Evolutionary conservation across 169 alveolate genomes (phyloP), one percentile per base, ranked within the genome.

Genomic region (Cryptosporidium tyzzeri): DNA sequence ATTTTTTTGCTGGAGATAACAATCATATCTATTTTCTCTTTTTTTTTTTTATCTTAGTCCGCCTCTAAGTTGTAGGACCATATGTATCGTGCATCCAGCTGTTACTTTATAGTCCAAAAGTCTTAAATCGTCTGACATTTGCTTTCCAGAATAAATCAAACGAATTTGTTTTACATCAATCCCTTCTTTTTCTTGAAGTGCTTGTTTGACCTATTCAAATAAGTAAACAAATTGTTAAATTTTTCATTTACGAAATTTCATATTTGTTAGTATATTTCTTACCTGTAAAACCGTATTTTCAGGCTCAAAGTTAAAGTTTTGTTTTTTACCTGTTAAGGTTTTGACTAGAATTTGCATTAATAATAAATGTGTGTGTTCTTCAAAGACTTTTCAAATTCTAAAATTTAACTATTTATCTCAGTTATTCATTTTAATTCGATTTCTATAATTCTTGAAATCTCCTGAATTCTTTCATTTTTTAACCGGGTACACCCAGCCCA

Each of bases 1-100:
- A 31, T 31, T 31, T 31, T 31, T 39, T 8, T 39, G 45, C 45
- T 14, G 18, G 5, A 21, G 23, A 67, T 67, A 2, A 16, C 53
- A 33, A 33, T 2, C 21, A 6, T 8, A 67, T 9, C 53, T 14
- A 21, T 23, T 31, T 67, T 23, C 14, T 67, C 73, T 53, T 18
- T 8, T 7, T 21, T 10, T 21, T 21, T 26, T 10, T 31, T 31
- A 31, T 29, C 37, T 33, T 31, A 41, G 61, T 35, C 97, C 97
- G 14, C 98, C 98, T 68, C 99, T 93, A 61, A 97, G 96, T 85
- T 97, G 98, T 51, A 97, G 96, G 14, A 97, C 99, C 99, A 97
- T 97, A 93, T 96, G 98, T 85, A 97, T 96, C 39, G 98, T 97
- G 86, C 97, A 92, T 33, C 99, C 99, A 3, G 99, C 98, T 37